phyloP scores from a whole-genome alignment of 1,139 yeast species.

The Saccharomyces hybrid region DNA sequence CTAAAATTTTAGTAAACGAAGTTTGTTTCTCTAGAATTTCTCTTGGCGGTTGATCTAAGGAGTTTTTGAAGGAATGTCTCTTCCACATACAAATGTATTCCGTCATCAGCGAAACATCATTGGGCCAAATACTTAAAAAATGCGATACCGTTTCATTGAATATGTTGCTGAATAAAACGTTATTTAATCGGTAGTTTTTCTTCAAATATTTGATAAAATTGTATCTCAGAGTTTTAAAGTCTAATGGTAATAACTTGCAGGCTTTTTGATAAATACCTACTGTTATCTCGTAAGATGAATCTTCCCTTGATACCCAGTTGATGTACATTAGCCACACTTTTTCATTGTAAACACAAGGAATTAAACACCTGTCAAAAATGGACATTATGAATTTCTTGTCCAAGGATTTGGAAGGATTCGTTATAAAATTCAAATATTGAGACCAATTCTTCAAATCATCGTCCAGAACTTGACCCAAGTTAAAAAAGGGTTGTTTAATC shows the following conservation, averaged over 20 bases:
- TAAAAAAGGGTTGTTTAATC: constrained; percentile 41
- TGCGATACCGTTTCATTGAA: constrained; percentile 12
- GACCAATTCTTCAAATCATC: constrained; percentile 44
- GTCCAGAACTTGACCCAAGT: constrained; percentile 32
- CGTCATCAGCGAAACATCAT: constrained; percentile 12
- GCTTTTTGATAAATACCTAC: constrained; percentile 20
- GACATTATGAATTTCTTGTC: constrained; percentile 24
- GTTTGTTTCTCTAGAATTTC: constrained; percentile 20
- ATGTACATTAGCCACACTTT: constrained; percentile 52
- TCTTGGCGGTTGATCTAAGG: constrained; percentile 17
- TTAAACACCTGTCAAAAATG: constrained; percentile 53
- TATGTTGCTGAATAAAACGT: constrained; percentile 10
- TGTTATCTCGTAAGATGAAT: constrained; percentile 1
- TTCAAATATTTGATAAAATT: constrained; percentile 17
- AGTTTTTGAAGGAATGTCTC: constrained; percentile 18
- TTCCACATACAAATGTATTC: constrained; percentile 19
- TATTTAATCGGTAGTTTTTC: constrained; percentile 8
- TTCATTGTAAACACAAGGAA: constrained; percentile 48
- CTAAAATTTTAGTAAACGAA: constrained; percentile 21
- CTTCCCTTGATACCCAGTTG: constrained; percentile 34
- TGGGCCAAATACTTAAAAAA: constrained; percentile 14
- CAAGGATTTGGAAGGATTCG: constrained; percentile 8
- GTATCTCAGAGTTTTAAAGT: constrained; percentile 14
- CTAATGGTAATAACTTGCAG: constrained; percentile 14
- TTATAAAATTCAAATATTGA: constrained; percentile 43